These are phyloP conservation scores for Mucor mucedo DNA, from an alignment of 371 early-diverging fungal genomes.

Conservation along the genomic window DNA sequence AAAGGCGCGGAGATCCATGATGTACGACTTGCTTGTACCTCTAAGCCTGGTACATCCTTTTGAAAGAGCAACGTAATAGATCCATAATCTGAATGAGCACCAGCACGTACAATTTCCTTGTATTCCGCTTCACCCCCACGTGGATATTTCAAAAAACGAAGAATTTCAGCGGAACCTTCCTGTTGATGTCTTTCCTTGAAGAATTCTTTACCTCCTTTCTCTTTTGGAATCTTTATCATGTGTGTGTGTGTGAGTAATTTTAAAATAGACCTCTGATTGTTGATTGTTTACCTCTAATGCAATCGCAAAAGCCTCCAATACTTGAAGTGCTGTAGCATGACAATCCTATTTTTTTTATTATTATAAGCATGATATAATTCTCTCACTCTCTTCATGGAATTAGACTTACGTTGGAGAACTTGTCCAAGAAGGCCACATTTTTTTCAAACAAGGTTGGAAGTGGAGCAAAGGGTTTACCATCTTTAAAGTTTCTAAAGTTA, in stretches of 20 bases:
- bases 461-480: constrained; percentile 45
- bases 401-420: constrained; percentile 44
- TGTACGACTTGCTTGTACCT: constrained; percentile 57
- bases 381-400: too few species aligned
- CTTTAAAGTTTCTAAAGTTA: constrained; percentile 57
- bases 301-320: constrained; percentile 65
- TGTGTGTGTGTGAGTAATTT: neutral
- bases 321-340: constrained; percentile 48
- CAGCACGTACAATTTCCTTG: constrained; percentile 61
- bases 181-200: constrained; percentile 61
- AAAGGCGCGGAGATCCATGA: constrained; percentile 71
- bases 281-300: constrained; percentile 41
- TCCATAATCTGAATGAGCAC: constrained; percentile 75
- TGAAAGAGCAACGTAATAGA: constrained; percentile 75
- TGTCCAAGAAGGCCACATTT: constrained; percentile 30
- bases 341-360: constrained; percentile 54
- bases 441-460: constrained; percentile 46
- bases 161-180: constrained; percentile 43
- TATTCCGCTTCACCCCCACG: constrained; percentile 37
- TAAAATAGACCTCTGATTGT: neutral
- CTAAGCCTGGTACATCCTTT: constrained; percentile 72
- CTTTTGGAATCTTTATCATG: constrained; percentile 46
- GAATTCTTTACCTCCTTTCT: constrained; percentile 59
- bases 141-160: constrained; percentile 71
- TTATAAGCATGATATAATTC: too few species aligned